Conservation (phyloP, 2,329 filamentous ascomycete genomes). For the Penicillium rolfsii region DNA sequence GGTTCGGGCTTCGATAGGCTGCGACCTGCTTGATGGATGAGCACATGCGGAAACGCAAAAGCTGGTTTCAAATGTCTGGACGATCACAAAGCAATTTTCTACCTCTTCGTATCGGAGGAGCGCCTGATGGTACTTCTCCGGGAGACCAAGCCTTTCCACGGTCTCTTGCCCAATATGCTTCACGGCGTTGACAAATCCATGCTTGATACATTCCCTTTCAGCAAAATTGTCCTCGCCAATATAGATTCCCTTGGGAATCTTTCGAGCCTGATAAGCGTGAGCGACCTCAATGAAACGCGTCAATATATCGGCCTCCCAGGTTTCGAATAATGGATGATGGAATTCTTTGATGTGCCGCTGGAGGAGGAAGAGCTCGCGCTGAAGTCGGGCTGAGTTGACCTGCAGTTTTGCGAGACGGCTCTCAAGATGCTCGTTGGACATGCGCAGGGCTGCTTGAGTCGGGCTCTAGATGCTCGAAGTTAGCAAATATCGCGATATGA, state of each 20-base stretch:
- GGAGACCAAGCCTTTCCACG: conserved; percentile 33
- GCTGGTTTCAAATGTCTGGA: no score
- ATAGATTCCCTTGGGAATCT: conserved; percentile 27
- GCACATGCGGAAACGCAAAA: not conserved
- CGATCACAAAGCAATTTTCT: conserved; percentile 6
- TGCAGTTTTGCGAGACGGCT: conserved; percentile 30
- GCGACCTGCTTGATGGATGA: conserved; percentile 28
- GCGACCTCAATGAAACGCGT: conserved; percentile 41
- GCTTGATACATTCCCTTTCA: conserved; percentile 26
- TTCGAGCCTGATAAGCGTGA: conserved; percentile 29
- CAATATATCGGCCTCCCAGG: conserved; percentile 42
- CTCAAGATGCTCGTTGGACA: conserved; percentile 34
- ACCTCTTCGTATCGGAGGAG: conserved; percentile 38
- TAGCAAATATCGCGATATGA: not conserved
- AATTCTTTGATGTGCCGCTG: conserved; percentile 33
- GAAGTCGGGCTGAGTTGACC: conserved; percentile 25
- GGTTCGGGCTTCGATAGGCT: conserved; percentile 35
- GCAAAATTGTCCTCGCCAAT: conserved; percentile 21
- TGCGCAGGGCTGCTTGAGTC: conserved; percentile 27
- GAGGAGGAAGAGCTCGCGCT: conserved; percentile 32
- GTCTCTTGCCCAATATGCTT: conserved; percentile 28
- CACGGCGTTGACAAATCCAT: conserved; percentile 34
- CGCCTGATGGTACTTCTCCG: conserved; percentile 29
- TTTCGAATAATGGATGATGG: conserved; percentile 34
- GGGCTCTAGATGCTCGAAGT: conserved; percentile 4